Percentiles rank a stretch among this genome's conserved stretches.
phyloP scores from a whole-genome alignment of 495 filamentous ascomycete species.

The Hypoxylon intermedium region DNA sequence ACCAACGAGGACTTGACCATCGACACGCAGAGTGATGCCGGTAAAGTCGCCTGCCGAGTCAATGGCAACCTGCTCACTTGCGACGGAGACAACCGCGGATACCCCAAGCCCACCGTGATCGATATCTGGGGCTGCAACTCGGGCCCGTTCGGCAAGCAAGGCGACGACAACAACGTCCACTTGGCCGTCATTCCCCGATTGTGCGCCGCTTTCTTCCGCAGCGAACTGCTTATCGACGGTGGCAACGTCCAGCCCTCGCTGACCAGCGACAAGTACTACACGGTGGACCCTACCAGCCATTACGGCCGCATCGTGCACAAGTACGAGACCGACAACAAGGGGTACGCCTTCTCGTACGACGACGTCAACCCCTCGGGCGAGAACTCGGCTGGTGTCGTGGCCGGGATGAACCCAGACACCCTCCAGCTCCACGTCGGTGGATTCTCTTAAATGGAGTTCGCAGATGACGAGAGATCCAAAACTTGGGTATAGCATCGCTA shows the following conservation, averaged over 20 bases:
- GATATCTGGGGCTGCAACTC: slow-evolving; percentile 59
- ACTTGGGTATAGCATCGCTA: background rate
- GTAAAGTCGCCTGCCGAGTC: slow-evolving; percentile 50
- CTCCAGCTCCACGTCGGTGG: slow-evolving; percentile 27
- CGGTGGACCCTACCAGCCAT: slow-evolving; percentile 48
- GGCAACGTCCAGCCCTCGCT: slow-evolving; percentile 51
- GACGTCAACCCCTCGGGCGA: slow-evolving; percentile 53
- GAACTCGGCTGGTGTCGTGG: slow-evolving; percentile 47
- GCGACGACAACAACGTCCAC: slow-evolving; percentile 49
- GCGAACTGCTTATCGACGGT: slow-evolving; percentile 49
- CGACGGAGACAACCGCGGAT: slow-evolving; percentile 49
- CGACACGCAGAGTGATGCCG: slow-evolving; percentile 47
- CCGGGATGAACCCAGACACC: slow-evolving; percentile 23
- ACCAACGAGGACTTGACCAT: slow-evolving; percentile 45
- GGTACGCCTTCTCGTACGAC: slow-evolving; percentile 59
- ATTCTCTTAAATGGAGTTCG: slow-evolving; percentile 12
- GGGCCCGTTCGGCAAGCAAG: slow-evolving; percentile 52
- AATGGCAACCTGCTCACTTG: slow-evolving; percentile 43
- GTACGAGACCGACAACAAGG: slow-evolving; percentile 49
- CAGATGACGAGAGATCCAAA: background rate
- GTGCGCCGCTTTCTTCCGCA: slow-evolving; percentile 55
- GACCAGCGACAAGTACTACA: slow-evolving; percentile 41
- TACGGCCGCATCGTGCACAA: slow-evolving; percentile 55
- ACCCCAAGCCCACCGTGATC: slow-evolving; percentile 45
- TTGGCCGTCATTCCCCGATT: slow-evolving; percentile 51